Evolutionary conservation across 1,284 basidiomycete species (phyloP).

Genomic region (Rhodotorula sp.): DNA sequence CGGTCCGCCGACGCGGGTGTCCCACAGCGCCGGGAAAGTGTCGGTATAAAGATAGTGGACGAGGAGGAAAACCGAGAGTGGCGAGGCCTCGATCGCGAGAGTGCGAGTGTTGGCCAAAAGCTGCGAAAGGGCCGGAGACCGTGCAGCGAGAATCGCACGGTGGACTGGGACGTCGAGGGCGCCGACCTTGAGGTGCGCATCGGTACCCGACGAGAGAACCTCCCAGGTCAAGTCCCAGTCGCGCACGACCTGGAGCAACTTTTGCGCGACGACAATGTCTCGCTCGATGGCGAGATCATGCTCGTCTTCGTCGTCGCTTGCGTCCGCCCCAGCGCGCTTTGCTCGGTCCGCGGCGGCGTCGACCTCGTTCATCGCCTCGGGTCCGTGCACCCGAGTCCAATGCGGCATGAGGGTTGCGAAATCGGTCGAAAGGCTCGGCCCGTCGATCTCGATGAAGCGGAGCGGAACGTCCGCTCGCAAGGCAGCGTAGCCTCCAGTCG

Average conservation of each 20-base stretch:
- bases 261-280: conserved; percentile 57
- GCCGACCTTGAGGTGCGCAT: conserved; percentile 57
- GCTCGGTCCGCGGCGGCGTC: conserved; percentile 7
- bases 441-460: conserved; percentile 60
- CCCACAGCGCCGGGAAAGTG: conserved; percentile 78
- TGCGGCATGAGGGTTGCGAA: conserved; percentile 64
- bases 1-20: conserved; percentile 63
- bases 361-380: not conserved
- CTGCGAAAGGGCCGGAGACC: conserved; percentile 58
- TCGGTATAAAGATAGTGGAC: conserved; percentile 87
- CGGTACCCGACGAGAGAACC: conserved; percentile 57
- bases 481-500: conserved; percentile 84
- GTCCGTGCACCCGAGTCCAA: conserved; percentile 43
- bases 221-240: conserved; percentile 42
- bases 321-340: conserved; percentile 18
- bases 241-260: conserved; percentile 53
- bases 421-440: conserved; percentile 66
- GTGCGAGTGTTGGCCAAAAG: conserved; percentile 20
- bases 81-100: conserved; percentile 54
- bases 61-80: conserved; percentile 71
- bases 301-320: conserved; percentile 44
- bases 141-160: conserved; percentile 62
- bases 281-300: conserved; percentile 39
- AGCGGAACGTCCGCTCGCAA: conserved; percentile 72
- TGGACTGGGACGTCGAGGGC: conserved; percentile 63